These are phyloP conservation scores for Entonaema liquescens DNA, from an alignment of 495 filamentous ascomycete genomes.

Conservation along the genomic window DNA sequence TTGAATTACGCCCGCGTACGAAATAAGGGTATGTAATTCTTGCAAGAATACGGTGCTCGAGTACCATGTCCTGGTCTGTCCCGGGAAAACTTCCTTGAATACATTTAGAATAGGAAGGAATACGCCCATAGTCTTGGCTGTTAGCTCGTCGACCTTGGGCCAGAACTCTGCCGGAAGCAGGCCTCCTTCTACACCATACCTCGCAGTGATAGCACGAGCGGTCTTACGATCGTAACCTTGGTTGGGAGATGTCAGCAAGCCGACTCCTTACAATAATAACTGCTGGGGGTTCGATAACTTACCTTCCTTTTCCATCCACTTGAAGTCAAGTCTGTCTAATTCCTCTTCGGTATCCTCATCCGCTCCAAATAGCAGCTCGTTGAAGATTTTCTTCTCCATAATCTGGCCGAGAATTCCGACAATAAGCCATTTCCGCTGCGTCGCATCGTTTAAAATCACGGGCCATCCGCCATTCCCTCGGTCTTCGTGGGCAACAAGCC, in stretches of 20 bases:
- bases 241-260: not conserved
- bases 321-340: conserved; percentile 48
- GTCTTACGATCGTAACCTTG: conserved; percentile 57
- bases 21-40: conserved; percentile 55
- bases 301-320: conserved; percentile 52
- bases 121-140: conserved; percentile 50
- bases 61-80: not conserved
- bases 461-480: conserved; percentile 52
- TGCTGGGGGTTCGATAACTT: conserved; percentile 19
- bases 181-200: conserved; percentile 38
- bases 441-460: conserved; percentile 43
- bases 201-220: conserved; percentile 44
- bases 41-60: conserved; percentile 49
- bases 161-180: conserved; percentile 55
- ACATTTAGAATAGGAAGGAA: conserved; percentile 54
- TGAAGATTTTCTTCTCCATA: conserved; percentile 55
- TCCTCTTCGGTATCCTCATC: conserved; percentile 36
- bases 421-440: conserved; percentile 52
- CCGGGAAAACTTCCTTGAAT: conserved; percentile 41
- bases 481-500: conserved; percentile 50
- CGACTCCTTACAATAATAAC: no score
- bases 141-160: conserved; percentile 49
- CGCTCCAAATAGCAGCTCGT: conserved; percentile 56
- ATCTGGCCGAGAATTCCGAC: conserved; percentile 53
- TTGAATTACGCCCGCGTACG: conserved; percentile 54